Evolutionary conservation across 768 basidiomycete species (phyloP).

Genomic region (Pleurotus platypus): DNA sequence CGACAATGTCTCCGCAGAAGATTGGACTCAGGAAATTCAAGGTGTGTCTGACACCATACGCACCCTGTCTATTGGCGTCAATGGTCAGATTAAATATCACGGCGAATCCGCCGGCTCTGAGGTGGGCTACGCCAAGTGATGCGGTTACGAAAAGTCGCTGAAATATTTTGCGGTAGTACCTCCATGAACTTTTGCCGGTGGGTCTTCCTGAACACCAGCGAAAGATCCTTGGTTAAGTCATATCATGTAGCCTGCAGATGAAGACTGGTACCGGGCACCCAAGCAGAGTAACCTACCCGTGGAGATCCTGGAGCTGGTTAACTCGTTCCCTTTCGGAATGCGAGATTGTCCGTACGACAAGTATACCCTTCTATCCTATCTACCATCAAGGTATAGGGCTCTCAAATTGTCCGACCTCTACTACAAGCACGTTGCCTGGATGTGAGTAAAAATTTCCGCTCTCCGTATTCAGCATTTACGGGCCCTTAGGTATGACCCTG

Average conservation of each 20-base stretch:
- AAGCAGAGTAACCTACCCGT: slow-evolving; percentile 32
- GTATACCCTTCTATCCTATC: slow-evolving; percentile 31
- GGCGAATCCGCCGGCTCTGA: slow-evolving; percentile 48
- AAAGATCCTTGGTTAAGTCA: no score
- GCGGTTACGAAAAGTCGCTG: neutral
- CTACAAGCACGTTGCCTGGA: slow-evolving; percentile 42
- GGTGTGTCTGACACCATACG: slow-evolving; percentile 39
- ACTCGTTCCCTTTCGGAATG: slow-evolving; percentile 48
- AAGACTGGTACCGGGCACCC: slow-evolving; percentile 12
- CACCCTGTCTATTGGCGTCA: slow-evolving; percentile 42
- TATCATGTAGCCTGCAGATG: slow-evolving; percentile 11
- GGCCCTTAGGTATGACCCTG: slow-evolving; percentile 39
- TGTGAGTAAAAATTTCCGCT: slow-evolving; percentile 28
- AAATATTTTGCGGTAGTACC: slow-evolving; percentile 23
- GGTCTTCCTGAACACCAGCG: slow-evolving; percentile 3
- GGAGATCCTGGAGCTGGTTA: slow-evolving; percentile 40
- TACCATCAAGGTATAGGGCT: slow-evolving; percentile 37
- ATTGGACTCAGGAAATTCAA: slow-evolving; percentile 14
- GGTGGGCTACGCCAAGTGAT: slow-evolving; percentile 23
- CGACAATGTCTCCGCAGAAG: neutral
- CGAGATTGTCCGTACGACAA: slow-evolving; percentile 34
- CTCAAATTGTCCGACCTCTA: slow-evolving; percentile 37
- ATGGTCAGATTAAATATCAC: slow-evolving; percentile 48
- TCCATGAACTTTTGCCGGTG: slow-evolving; percentile 35
- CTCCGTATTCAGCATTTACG: neutral